Percentiles rank a stretch among this genome's conserved stretches.
phyloP scores from a whole-genome alignment of 352 stramenopile species.

The Pythium insidiosum region DNA sequence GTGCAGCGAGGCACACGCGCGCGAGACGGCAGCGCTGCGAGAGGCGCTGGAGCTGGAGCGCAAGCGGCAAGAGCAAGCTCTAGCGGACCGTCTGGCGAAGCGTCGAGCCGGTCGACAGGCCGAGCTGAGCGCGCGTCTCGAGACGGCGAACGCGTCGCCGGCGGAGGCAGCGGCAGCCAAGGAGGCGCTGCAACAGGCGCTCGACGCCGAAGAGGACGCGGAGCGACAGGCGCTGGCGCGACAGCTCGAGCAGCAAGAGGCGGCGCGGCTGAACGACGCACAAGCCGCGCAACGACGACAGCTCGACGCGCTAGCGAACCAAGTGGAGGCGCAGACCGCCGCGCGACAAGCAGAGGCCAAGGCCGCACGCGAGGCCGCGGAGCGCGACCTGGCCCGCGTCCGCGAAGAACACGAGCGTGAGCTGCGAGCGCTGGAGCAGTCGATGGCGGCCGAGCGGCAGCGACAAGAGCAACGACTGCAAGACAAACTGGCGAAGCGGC shows the following conservation, averaged over 20 bases:
- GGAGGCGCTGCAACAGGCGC: neutral
- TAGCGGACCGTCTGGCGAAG: slow-evolving; percentile 6
- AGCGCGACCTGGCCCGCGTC: slow-evolving; percentile 46
- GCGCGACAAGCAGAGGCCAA: neutral
- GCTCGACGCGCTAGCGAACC: slow-evolving; percentile 17
- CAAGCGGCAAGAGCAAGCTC: slow-evolving; percentile 1
- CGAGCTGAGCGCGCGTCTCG: too few relatives aligned
- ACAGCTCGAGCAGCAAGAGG: neutral
- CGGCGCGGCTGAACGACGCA: slow-evolving; percentile 3
- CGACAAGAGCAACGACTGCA: slow-evolving; percentile 58
- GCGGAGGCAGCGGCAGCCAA: too few relatives aligned
- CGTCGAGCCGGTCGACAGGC: too few relatives aligned
- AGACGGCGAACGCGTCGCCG: too few relatives aligned
- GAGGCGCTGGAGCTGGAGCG: slow-evolving; percentile 6
- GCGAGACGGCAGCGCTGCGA: slow-evolving; percentile 2
- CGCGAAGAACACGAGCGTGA: slow-evolving; percentile 57
- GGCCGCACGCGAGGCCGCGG: slow-evolving; percentile 10
- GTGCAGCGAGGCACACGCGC: slow-evolving; percentile 3
- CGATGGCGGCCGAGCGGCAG: slow-evolving; percentile 42
- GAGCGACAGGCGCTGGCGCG: neutral
- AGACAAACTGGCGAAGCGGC: slow-evolving; percentile 10
- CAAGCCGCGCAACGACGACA: slow-evolving; percentile 24
- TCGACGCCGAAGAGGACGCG: too few relatives aligned
- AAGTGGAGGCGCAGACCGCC: slow-evolving; percentile 3
- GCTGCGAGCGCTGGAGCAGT: slow-evolving; percentile 25